Conservation (phyloP, 208 protist genomes). For the Naegleria fowleri region DNA sequence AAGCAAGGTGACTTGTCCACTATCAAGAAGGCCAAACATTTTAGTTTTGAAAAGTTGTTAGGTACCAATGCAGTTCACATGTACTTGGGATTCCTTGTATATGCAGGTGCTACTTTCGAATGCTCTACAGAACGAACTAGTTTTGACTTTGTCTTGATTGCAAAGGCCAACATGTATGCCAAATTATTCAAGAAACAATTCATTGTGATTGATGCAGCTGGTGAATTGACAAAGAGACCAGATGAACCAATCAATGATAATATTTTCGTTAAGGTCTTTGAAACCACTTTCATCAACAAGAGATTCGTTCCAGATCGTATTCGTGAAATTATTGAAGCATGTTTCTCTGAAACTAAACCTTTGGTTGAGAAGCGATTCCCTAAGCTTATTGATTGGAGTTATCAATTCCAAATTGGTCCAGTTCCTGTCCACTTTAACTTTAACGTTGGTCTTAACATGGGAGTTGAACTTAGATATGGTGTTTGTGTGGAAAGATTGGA, state of each 20-base stretch:
- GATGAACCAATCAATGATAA: background rate
- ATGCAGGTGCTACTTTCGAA: background rate
- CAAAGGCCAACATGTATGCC: background rate
- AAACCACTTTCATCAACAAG: background rate
- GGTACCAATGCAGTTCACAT: background rate
- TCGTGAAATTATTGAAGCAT: background rate
- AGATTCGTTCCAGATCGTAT: background rate
- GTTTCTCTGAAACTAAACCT: background rate
- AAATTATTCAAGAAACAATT: background rate
- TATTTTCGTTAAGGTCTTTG: background rate
- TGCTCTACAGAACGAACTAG: background rate
- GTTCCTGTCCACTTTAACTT: background rate
- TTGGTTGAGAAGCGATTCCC: background rate
- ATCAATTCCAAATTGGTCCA: background rate
- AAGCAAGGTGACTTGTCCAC: background rate
- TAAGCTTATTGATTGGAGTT: background rate
- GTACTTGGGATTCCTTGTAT: background rate
- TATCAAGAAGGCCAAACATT: background rate
- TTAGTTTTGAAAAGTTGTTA: background rate
- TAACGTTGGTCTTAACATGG: background rate
- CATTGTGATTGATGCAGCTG: background rate
- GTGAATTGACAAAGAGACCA: background rate
- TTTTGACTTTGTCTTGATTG: background rate
- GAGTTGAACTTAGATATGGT: background rate
- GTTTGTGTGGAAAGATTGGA: background rate